Evolutionary conservation across 179 eudicot species (phyloP), one percentile per base, ranked within the genome.

Genomic region (Silene vulgaris): DNA sequence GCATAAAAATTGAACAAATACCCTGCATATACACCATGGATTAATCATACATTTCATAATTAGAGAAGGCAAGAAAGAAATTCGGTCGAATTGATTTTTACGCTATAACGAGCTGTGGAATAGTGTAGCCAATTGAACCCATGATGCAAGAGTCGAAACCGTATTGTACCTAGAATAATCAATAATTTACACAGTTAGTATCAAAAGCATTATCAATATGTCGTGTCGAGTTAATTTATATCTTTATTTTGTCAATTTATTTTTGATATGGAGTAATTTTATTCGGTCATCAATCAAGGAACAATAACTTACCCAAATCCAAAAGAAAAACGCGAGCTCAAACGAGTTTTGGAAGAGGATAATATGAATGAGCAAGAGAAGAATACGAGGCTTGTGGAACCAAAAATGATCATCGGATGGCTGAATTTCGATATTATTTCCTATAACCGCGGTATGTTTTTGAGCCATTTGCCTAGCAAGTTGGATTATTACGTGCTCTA

Each of bases 291-390:
- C 11, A 40, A 1, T 40, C 2, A 9, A 69, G 1, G 11, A 23
- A 23, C 26, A 23, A 17, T 9, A 20, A 73, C 79, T 28, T 5
- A 80, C 80, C 83, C 80, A 73, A 74, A 81, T 77, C 83, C 83
- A 81, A 75, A 81, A 74, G 83, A 81, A 81, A 74, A 81, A 77
- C 0, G 84, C 78, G 28, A 81, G 50, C 73, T 78, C 84, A 4
- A 81, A 81, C 0, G 84, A 81, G 69, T 81, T 81, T 17, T 74
- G 85, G 69, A 91, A 89, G 74, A 89, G 76, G 56, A 90, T 87
- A 66, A 91, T 84, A 71, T 91, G 96, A 21, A 91, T 89, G 78
- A 91, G 81, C 70, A 85, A 77, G 59, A 91, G 90, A 72, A 91
- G 78, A 79, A 85, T 81, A 0, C 83, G 83, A 35, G 93, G 96